Conservation (phyloP, 441 rosid genomes). For the Geranium incanum region DNA sequence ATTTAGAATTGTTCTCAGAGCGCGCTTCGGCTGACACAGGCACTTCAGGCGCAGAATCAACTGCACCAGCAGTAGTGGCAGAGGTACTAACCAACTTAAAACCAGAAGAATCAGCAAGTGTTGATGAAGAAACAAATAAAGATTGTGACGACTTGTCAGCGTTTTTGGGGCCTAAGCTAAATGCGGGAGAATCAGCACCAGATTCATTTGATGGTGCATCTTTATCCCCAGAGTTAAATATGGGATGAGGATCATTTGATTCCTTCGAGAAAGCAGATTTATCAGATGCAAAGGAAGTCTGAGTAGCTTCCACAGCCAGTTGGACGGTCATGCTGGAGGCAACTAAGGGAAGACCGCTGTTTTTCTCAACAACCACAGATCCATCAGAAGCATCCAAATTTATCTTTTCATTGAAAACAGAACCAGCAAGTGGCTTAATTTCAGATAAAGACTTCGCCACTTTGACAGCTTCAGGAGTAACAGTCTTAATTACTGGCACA, state of each 20-base stretch:
- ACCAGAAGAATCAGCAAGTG: conserved; percentile 23
- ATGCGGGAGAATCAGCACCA: conserved; percentile 23
- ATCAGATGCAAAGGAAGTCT: conserved; percentile 27
- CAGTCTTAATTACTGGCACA: conserved; percentile 23
- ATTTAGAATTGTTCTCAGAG: conserved; percentile 26
- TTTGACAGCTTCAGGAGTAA: conserved; percentile 29
- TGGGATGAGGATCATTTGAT: conserved; percentile 21
- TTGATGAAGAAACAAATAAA: conserved; percentile 13
- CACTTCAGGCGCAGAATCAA: conserved; percentile 28
- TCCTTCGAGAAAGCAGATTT: conserved; percentile 21
- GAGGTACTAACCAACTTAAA: conserved; percentile 19
- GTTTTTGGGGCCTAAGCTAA: conserved; percentile 22
- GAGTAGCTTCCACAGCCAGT: conserved; percentile 26
- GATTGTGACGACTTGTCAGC: conserved; percentile 21
- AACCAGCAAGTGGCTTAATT: conserved; percentile 24
- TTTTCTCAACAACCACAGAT: conserved; percentile 32
- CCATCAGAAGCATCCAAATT: conserved; percentile 15
- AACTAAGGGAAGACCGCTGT: conserved; percentile 21
- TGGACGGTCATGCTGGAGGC: conserved; percentile 30
- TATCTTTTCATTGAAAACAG: conserved; percentile 28
- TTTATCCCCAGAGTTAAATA: conserved; percentile 28
- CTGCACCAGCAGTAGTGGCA: conserved; percentile 25
- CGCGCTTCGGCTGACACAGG: conserved; percentile 36
- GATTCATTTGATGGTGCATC: conserved; percentile 25
- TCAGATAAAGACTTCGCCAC: conserved; percentile 34